Percentiles rank a stretch among this genome's conserved stretches.
phyloP scores from a whole-genome alignment of 148 eudicot species.

The Nyssa sinensis region DNA sequence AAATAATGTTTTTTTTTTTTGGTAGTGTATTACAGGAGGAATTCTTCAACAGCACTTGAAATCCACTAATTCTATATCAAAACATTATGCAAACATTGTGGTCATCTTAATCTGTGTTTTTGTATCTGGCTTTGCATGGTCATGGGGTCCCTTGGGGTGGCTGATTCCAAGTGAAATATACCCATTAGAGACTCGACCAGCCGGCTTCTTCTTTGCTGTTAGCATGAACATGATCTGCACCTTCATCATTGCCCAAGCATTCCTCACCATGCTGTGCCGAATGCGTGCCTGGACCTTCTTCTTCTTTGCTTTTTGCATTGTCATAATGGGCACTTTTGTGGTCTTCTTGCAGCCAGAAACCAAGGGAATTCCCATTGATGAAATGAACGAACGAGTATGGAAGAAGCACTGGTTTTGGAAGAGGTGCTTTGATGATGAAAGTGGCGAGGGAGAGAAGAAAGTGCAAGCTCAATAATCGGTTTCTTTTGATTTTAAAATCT shows the following conservation, averaged over 20 bases:
- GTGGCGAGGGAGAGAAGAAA: neutral
- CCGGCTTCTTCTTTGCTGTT: slow-evolving; percentile 40
- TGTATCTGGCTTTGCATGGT: slow-evolving; percentile 45
- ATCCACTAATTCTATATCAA: slow-evolving; percentile 11
- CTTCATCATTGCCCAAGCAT: slow-evolving; percentile 50
- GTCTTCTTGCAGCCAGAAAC: slow-evolving; percentile 46
- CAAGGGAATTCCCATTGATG: slow-evolving; percentile 45
- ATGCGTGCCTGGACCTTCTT: slow-evolving; percentile 40
- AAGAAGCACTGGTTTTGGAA: slow-evolving; percentile 52
- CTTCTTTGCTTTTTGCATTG: slow-evolving; percentile 50
- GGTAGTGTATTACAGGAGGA: slow-evolving; percentile 13
- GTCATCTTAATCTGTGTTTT: slow-evolving; percentile 26
- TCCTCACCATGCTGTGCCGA: slow-evolving; percentile 51
- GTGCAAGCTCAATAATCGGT: neutral
- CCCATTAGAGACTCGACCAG: slow-evolving; percentile 50
- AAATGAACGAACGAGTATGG: slow-evolving; percentile 43
- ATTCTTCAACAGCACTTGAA: slow-evolving; percentile 17
- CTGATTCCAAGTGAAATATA: slow-evolving; percentile 49
- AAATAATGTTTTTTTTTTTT: neutral
- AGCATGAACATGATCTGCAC: slow-evolving; percentile 54
- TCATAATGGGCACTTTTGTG: slow-evolving; percentile 39
- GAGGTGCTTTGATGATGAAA: slow-evolving; percentile 32
- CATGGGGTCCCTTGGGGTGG: slow-evolving; percentile 67
- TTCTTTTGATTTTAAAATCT: neutral
- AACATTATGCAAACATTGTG: slow-evolving; percentile 10